Conservation (phyloP, 2,329 filamentous ascomycete genomes). For the Ophiobolus disseminans region DNA sequence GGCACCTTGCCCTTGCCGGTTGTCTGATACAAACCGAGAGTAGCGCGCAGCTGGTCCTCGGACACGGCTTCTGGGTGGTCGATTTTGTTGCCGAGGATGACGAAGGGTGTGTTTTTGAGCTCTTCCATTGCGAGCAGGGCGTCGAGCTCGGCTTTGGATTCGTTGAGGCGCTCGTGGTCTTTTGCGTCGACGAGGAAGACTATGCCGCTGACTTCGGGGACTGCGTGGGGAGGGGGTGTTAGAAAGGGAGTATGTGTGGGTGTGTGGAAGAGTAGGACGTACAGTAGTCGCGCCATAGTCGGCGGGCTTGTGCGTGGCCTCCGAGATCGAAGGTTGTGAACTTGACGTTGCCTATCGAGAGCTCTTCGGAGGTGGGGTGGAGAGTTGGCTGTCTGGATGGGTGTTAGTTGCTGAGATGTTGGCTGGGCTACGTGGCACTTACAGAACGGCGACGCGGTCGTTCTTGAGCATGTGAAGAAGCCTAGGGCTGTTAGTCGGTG, state of each 20-base stretch:
- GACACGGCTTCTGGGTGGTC: constrained; percentile 95
- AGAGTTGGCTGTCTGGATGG: constrained; percentile 35
- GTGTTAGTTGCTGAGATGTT: constrained; percentile 7
- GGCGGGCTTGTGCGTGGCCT: constrained; percentile 50
- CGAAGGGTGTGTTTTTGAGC: constrained; percentile 91
- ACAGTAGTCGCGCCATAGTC: constrained; percentile 52
- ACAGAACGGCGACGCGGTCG: constrained; percentile 87
- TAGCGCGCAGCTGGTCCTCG: constrained; percentile 92
- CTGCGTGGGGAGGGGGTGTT: constrained; percentile 17
- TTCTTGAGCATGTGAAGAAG: constrained; percentile 91
- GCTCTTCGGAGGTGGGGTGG: constrained; percentile 69
- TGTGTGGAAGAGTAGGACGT: constrained; percentile 2
- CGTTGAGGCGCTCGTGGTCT: constrained; percentile 90
- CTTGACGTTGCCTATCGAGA: constrained; percentile 66
- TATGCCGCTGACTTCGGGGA: constrained; percentile 67
- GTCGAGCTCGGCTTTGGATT: constrained; percentile 97
- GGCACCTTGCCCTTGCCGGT: constrained; percentile 49
- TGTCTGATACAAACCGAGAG: constrained; percentile 86
- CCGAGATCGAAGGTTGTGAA: constrained; percentile 88
- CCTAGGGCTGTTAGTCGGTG: constrained; percentile 22
- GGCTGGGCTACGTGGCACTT: constrained; percentile 53
- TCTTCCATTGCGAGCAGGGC: constrained; percentile 95
- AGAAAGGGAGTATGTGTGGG: constrained; percentile 1
- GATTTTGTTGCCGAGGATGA: constrained; percentile 98
- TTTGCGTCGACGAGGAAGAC: constrained; percentile 98